Evolutionary conservation across 1,139 yeast species (phyloP).

Genomic region (Wickerhamiella pararugosa): DNA sequence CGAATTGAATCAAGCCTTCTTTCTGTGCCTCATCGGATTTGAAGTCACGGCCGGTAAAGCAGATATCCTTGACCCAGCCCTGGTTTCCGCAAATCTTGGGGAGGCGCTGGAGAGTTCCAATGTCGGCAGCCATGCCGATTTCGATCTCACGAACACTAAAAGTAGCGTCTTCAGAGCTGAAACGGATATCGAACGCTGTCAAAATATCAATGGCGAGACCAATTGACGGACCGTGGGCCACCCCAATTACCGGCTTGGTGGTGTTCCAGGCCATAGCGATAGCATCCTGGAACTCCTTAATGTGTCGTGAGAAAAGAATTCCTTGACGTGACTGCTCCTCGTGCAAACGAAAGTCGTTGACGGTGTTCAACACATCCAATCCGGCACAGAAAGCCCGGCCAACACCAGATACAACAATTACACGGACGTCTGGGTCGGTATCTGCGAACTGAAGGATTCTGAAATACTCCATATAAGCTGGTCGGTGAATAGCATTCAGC

Average conservation of each 20-base stretch:
- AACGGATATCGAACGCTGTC: conserved; percentile 42
- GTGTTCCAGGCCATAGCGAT: conserved; percentile 25
- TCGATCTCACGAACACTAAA: conserved; percentile 57
- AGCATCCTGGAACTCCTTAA: conserved; percentile 43
- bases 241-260: conserved; percentile 31
- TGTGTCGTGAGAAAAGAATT: conserved; percentile 17
- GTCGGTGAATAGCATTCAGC: conserved; percentile 44
- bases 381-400: conserved; percentile 56
- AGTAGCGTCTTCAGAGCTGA: conserved; percentile 38
- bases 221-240: conserved; percentile 33
- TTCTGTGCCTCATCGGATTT: conserved; percentile 40
- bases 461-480: conserved; percentile 43
- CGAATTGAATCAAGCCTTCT: conserved; percentile 40
- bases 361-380: conserved; percentile 33
- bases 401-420: conserved; percentile 41
- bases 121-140: conserved; percentile 67
- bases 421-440: conserved; percentile 32
- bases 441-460: conserved; percentile 36
- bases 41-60: conserved; percentile 49
- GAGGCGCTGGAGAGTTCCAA: conserved; percentile 60
- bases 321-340: conserved; percentile 26
- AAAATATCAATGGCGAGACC: conserved; percentile 63
- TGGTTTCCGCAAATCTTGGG: conserved; percentile 41
- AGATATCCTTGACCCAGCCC: conserved; percentile 46
- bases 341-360: conserved; percentile 8